Base-by-base conservation (phyloP, 768 basidiomycete genomes). In the Lactifluus pinguis region DNA sequence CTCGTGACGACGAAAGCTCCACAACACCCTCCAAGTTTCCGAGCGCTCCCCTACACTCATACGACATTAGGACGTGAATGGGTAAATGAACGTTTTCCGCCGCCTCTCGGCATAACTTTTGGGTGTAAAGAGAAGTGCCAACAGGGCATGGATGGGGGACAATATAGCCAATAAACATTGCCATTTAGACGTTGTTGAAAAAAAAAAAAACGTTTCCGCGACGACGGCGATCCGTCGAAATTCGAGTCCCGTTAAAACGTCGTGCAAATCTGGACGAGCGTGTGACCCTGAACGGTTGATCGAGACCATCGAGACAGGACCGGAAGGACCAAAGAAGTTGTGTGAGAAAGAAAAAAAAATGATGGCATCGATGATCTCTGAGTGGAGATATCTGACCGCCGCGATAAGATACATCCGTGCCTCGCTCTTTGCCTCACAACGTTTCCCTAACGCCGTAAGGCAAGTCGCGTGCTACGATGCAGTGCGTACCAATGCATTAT, bases 281-380 rank as follows among this genome's bases (percentile, higher is more conserved):
- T 25, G 25, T 25, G 25, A 25, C 25, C 25, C 25, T 25, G 25
- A 25, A 25, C 34, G 34, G 10, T 9, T 29, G 32, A 55, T 55
- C 55, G 34, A 44, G 30, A 29, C 42, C 14, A 19, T 36, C 4
- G 21, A 38, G 45, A 48, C 34, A 17, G 11, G 8, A 6, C 34
- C 50, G 38, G 51, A 52, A 39, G 51, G 51, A 39, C 13, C 41
- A 25, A 53, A 48, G 17, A 25, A 11, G 29, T 34, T 13, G 19
- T 25, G 21, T 25, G 45, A 11, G 45, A 25, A 3, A 38, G 38
- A 10, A 21, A 10, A 21, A 13, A 47, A 47, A 10, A 8, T 47
- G 45, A 47, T 47, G 45, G 21, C 45, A 47, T 47, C 45, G 50
- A 44, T 52, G 49, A 38, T 59, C 51, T 59, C 51, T 53, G 47